Conservation (phyloP, 257 asterid genomes). For the Solanum paucissectum region DNA sequence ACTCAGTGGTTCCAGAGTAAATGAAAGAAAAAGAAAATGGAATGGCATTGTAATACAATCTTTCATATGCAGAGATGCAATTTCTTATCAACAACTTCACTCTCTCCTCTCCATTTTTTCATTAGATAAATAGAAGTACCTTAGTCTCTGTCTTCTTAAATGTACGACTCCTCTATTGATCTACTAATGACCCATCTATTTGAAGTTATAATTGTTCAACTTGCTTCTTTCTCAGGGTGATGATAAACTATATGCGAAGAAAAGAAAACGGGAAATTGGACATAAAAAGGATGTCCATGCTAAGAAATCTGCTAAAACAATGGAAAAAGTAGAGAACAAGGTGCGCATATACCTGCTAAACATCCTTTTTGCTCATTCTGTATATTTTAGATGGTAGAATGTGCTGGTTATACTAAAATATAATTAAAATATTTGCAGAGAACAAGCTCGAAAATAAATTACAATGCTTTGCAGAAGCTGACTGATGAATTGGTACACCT, state of each 20-base stretch:
- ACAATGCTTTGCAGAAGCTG: slow-evolving; percentile 29
- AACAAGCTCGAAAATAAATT: slow-evolving; percentile 39
- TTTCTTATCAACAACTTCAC: background rate
- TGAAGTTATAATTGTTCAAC: background rate
- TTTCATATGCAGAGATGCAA: background rate
- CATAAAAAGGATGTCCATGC: slow-evolving; percentile 15
- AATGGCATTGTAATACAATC: background rate
- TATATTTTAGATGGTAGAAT: background rate
- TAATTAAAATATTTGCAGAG: slow-evolving; percentile 19
- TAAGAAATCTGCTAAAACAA: slow-evolving; percentile 25
- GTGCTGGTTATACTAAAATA: background rate
- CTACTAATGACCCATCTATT: background rate
- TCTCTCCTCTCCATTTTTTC: background rate
- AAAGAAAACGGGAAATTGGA: slow-evolving; percentile 23
- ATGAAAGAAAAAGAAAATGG: background rate
- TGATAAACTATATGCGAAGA: slow-evolving; percentile 31
- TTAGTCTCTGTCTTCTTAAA: background rate
- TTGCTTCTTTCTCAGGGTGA: background rate
- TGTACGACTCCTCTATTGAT: background rate
- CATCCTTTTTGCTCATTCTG: background rate
- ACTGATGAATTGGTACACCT: slow-evolving; percentile 27
- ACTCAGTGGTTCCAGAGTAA: background rate
- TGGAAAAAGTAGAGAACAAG: slow-evolving; percentile 15
- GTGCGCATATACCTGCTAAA: slow-evolving; percentile 1
- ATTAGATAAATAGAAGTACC: background rate